These are phyloP conservation scores for Globisporangium irregulare DNA, from an alignment of 352 stramenopile genomes.

Conservation along the genomic window DNA sequence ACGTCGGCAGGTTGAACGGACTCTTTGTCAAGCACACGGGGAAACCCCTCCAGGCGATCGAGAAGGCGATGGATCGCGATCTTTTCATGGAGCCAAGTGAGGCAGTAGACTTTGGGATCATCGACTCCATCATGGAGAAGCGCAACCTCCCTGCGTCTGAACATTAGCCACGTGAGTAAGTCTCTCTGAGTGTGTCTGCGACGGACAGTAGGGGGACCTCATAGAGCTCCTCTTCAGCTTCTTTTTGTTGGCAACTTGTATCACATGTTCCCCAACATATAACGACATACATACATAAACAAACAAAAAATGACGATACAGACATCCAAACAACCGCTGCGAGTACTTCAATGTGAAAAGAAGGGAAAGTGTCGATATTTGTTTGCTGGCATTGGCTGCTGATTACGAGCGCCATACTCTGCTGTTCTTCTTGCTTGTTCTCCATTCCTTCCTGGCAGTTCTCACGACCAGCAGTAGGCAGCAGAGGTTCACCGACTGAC, in stretches of 20 bases:
- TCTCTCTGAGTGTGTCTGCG: background rate
- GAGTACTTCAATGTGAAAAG: background rate
- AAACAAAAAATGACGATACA: background rate
- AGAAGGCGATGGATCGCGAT: conserved; percentile 86
- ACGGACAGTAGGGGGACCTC: background rate
- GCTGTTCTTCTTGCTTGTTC: background rate
- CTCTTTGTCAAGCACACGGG: conserved; percentile 71
- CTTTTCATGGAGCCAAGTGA: conserved; percentile 81
- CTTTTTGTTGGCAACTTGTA: background rate
- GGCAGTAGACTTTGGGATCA: conserved; percentile 79
- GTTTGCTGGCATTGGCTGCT: background rate
- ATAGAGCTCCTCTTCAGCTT: background rate
- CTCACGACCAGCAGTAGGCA: background rate
- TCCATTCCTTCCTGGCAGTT: background rate
- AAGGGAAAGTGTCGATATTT: conserved; percentile 1
- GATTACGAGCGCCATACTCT: conserved; percentile 6
- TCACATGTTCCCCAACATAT: background rate
- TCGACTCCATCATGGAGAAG: conserved; percentile 79
- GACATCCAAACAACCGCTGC: background rate
- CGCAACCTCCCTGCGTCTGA: conserved; percentile 25
- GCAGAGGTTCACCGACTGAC: background rate
- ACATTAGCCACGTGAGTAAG: conserved; percentile 5
- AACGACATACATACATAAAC: background rate
- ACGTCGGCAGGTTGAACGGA: conserved; percentile 54
- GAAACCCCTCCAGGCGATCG: conserved; percentile 73